These are phyloP conservation scores for Astrothelium macrocarpum DNA, from an alignment of 495 filamentous ascomycete species.

Conservation along the genomic window DNA sequence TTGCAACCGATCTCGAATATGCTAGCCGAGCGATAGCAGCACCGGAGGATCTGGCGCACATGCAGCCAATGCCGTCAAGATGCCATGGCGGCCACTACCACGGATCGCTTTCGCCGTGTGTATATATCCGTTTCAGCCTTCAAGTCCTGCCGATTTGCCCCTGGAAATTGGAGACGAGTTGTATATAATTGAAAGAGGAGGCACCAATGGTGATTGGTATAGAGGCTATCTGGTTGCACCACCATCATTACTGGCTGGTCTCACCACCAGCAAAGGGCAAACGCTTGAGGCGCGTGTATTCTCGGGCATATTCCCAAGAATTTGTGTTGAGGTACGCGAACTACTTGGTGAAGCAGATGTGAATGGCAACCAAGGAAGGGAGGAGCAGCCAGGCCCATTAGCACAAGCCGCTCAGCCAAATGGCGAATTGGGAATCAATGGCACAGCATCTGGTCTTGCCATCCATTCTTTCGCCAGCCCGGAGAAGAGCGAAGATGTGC, in stretches of 20 bases:
- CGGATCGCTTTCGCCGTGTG: conserved; percentile 97
- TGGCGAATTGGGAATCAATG: conserved; percentile 13
- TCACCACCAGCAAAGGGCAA: conserved; percentile 86
- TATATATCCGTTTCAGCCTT: conserved; percentile 81
- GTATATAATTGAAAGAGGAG: conserved; percentile 97
- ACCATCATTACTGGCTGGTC: conserved; percentile 80
- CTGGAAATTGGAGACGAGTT: conserved; percentile 95
- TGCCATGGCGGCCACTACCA: conserved; percentile 95
- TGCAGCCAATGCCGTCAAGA: conserved; percentile 27
- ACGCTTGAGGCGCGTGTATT: conserved; percentile 93
- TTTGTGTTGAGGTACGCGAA: conserved; percentile 69
- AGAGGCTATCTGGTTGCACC: conserved; percentile 92
- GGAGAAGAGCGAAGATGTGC: conserved; percentile 18
- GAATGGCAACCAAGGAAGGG: background rate
- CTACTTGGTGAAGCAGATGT: conserved; percentile 32
- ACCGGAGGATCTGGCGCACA: background rate
- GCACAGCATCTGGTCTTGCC: conserved; percentile 1
- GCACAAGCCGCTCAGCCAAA: background rate
- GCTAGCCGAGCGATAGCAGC: background rate
- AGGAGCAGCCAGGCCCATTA: background rate
- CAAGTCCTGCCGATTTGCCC: conserved; percentile 82
- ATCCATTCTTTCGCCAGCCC: conserved; percentile 17
- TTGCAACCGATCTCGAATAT: background rate
- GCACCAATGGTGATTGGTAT: conserved; percentile 76
- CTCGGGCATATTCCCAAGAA: conserved; percentile 89